These are phyloP conservation scores for Aspergillus sclerotioniger DNA, from an alignment of 495 filamentous ascomycete species.

Conservation along the genomic window DNA sequence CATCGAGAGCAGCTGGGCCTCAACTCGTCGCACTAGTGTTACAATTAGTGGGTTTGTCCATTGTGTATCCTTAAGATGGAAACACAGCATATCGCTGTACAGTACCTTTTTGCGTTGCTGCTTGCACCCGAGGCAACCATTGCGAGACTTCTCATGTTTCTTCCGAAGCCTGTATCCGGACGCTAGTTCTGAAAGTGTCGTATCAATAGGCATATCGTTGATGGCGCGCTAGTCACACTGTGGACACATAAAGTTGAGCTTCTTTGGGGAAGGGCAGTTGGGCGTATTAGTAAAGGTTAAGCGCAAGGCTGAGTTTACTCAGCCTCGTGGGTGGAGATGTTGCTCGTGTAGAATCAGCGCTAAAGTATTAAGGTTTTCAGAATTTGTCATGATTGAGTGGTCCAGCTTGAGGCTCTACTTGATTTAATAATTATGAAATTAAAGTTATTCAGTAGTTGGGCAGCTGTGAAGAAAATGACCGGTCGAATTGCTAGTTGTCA, in stretches of 20 bases:
- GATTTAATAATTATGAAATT: not conserved
- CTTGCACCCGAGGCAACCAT: slow-evolving; percentile 36
- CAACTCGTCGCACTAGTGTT: slow-evolving; percentile 25
- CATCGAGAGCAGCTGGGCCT: slow-evolving; percentile 29
- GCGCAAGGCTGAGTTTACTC: not conserved
- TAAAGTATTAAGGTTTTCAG: not conserved
- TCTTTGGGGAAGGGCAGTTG: not conserved
- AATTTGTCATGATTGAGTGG: not conserved
- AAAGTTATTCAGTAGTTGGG: not conserved
- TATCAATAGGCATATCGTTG: slow-evolving; percentile 13
- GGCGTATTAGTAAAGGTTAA: not conserved
- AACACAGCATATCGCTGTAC: not conserved
- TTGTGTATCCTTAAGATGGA: not conserved
- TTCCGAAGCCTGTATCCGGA: slow-evolving; percentile 23
- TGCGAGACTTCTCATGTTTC: slow-evolving; percentile 36
- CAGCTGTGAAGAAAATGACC: not conserved
- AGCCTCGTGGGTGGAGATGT: not conserved
- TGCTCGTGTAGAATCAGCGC: not conserved
- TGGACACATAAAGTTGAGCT: not conserved
- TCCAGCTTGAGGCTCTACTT: not conserved
- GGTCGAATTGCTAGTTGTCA: not conserved
- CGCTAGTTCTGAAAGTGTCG: slow-evolving; percentile 4
- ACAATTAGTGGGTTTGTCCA: slow-evolving; percentile 8
- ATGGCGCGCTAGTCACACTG: not conserved
- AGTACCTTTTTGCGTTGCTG: slow-evolving; percentile 35